These are phyloP conservation scores for Salix viminalis DNA, from an alignment of 345 rosid genomes.

Conservation along the genomic window DNA sequence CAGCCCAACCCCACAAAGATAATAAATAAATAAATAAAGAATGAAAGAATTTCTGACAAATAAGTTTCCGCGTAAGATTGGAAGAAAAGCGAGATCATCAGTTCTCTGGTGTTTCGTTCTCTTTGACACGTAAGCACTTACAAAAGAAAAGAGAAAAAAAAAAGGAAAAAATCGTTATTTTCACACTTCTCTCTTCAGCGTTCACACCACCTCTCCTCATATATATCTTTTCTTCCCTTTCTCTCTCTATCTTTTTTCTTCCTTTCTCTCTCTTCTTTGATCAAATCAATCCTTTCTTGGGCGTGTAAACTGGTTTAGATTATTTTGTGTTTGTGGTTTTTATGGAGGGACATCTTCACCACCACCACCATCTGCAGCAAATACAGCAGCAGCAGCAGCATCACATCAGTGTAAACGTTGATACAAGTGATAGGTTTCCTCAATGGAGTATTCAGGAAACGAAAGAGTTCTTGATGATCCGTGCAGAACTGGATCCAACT, in stretches of 20 bases:
- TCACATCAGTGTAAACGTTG: slow-evolving; percentile 38
- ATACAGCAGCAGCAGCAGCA: slow-evolving; percentile 33
- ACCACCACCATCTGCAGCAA: slow-evolving; percentile 32
- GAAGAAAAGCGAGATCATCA: slow-evolving; percentile 15
- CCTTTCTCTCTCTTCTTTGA: neutral
- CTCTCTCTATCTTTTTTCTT: slow-evolving; percentile 19
- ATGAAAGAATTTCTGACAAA: slow-evolving; percentile 11
- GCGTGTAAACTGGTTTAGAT: neutral
- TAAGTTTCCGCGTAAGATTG: slow-evolving; percentile 73
- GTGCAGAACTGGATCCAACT: slow-evolving; percentile 75
- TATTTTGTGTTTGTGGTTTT: slow-evolving; percentile 5
- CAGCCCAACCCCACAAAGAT: neutral
- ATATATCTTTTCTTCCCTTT: slow-evolving; percentile 30
- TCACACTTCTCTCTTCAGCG: slow-evolving; percentile 45
- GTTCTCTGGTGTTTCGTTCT: slow-evolving; percentile 19
- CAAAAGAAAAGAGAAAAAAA: neutral
- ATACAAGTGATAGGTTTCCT: slow-evolving; percentile 74
- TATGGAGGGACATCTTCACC: slow-evolving; percentile 65
- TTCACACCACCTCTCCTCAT: slow-evolving; percentile 38
- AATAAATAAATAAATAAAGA: neutral
- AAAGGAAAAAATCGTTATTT: neutral
- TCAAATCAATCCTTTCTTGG: slow-evolving; percentile 14
- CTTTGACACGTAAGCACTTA: slow-evolving; percentile 32
- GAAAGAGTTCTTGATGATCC: slow-evolving; percentile 66
- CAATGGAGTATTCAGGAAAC: slow-evolving; percentile 95